Conservation (phyloP, 1,139 yeast species). For the Pichia sp. region DNA sequence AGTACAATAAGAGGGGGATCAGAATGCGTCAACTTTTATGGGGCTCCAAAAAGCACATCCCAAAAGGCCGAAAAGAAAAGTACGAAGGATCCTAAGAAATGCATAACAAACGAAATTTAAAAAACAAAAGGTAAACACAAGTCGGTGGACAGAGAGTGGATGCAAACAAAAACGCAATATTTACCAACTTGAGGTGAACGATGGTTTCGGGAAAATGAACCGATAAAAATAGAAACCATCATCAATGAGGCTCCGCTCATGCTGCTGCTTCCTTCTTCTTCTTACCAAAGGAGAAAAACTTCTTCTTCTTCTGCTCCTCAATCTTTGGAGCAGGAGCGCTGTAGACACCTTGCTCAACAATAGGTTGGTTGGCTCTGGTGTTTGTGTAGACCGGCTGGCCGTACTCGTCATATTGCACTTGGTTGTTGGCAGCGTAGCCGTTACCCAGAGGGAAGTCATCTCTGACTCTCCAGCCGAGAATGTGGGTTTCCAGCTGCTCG, state of each 20-base stretch:
- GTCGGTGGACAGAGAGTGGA: background rate
- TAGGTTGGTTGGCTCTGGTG: conserved; percentile 17
- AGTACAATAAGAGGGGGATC: background rate
- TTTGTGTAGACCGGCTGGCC: conserved; percentile 29
- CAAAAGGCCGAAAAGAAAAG: background rate
- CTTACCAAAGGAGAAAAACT: conserved; percentile 58
- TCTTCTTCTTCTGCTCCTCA: conserved; percentile 61
- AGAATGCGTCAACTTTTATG: background rate
- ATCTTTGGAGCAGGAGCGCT: conserved; percentile 48
- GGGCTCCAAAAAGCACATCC: background rate
- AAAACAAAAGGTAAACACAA: background rate
- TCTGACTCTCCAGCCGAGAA: conserved; percentile 75
- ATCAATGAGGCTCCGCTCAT: background rate
- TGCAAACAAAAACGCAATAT: background rate
- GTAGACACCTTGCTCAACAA: conserved; percentile 59
- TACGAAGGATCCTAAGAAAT: background rate
- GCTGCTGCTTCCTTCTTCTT: conserved; percentile 41
- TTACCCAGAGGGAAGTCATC: conserved; percentile 46
- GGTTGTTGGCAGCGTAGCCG: conserved; percentile 33
- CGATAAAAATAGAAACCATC: background rate
- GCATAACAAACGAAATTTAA: background rate
- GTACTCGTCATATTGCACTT: conserved; percentile 30
- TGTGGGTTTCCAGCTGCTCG: conserved; percentile 73
- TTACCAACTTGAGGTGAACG: background rate
- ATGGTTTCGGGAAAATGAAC: background rate